These are phyloP conservation scores for Botrytis porri DNA, from an alignment of 2,329 filamentous ascomycete genomes.

Conservation along the genomic window DNA sequence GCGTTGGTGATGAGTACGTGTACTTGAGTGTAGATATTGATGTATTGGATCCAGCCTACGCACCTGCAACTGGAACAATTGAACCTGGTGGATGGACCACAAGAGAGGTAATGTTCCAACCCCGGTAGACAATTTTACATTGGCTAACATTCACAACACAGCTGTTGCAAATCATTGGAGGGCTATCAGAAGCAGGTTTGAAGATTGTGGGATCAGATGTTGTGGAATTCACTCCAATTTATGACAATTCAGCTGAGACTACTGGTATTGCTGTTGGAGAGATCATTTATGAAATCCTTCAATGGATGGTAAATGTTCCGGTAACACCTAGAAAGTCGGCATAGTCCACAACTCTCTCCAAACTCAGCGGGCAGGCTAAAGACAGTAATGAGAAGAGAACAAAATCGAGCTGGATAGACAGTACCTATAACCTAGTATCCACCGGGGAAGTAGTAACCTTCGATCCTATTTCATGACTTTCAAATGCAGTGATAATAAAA, in stretches of 20 bases:
- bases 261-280: conserved; percentile 34
- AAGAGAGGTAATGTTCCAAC: conserved; percentile 30
- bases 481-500: neutral
- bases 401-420: neutral
- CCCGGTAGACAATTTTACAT: neutral
- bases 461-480: neutral
- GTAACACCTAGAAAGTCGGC: conserved; percentile 21
- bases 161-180: conserved; percentile 35
- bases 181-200: conserved; percentile 33
- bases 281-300: conserved; percentile 36
- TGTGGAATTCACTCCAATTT: conserved; percentile 37
- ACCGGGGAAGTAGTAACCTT: neutral
- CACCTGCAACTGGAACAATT: conserved; percentile 37
- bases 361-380: neutral
- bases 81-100: conserved; percentile 39
- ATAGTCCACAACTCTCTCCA: neutral
- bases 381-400: neutral
- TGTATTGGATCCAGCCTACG: conserved; percentile 37
- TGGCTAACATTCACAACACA: conserved; percentile 17
- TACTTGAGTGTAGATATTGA: conserved; percentile 38
- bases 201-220: conserved; percentile 38
- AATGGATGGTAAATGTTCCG: conserved; percentile 37
- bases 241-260: conserved; percentile 37
- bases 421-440: no score
- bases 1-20: conserved; percentile 33